A percentile compares a stretch with the other conserved stretches of the same genome.
Conservation (phyloP, 2,329 filamentous ascomycete species). For the Aphanocladium album region DNA sequence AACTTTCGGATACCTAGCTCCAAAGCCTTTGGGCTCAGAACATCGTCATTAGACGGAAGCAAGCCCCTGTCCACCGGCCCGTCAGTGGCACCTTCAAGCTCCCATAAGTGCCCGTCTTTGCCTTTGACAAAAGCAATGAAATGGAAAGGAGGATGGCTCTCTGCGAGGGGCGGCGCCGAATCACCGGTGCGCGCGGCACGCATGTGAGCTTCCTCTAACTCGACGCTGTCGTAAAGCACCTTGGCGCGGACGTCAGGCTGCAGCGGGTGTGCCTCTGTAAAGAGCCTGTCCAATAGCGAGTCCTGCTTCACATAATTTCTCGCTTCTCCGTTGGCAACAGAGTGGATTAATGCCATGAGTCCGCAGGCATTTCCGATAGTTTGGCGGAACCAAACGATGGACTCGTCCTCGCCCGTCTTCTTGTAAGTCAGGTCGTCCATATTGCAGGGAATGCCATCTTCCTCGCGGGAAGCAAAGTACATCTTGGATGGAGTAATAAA, state of each 20-base stretch:
- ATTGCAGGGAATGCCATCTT: conserved; percentile 21
- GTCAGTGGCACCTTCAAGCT: conserved; percentile 70
- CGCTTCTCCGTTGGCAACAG: conserved; percentile 63
- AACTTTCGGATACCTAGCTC: conserved; percentile 49
- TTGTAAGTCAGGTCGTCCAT: conserved; percentile 27
- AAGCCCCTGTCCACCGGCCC: conserved; percentile 65
- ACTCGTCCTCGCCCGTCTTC: conserved; percentile 41
- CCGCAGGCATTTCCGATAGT: conserved; percentile 81
- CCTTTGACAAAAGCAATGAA: conserved; percentile 77
- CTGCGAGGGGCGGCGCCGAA: conserved; percentile 56
- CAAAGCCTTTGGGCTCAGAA: conserved; percentile 63
- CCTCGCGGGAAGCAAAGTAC: conserved; percentile 41
- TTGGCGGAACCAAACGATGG: conserved; percentile 79
- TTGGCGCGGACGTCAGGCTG: conserved; percentile 58
- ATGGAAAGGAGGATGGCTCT: conserved; percentile 63
- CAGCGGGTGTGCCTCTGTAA: conserved; percentile 57
- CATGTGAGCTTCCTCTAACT: conserved; percentile 68
- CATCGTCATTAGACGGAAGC: conserved; percentile 52
- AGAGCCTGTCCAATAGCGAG: conserved; percentile 53
- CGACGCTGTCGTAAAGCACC: conserved; percentile 64
- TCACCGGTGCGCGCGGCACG: conserved; percentile 64
- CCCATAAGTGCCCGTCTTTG: conserved; percentile 63
- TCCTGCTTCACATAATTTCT: conserved; percentile 46
- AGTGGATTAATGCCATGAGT: conserved; percentile 71
- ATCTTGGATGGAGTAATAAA: conserved; percentile 64